These are phyloP conservation scores for Aphanomyces cochlioides DNA, from an alignment of 352 stramenopile species.

Conservation along the genomic window DNA sequence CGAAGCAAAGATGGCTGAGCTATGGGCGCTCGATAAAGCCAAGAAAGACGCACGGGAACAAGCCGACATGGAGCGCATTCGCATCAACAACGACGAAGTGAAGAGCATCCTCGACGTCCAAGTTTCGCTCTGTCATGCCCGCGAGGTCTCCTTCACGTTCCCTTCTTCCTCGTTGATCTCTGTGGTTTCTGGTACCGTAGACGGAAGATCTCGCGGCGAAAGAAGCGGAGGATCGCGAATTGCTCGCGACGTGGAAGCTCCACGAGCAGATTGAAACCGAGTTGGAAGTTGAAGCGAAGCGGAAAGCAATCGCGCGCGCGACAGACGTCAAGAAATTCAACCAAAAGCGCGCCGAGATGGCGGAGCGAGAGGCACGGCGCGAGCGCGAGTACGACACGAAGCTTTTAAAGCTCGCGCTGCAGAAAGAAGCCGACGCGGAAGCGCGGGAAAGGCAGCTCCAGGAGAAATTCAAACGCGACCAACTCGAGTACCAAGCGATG, in stretches of 20 bases:
- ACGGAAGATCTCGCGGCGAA: constrained; percentile 43
- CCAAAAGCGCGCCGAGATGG: constrained; percentile 55
- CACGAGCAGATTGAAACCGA: constrained; percentile 61
- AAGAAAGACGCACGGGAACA: constrained; percentile 74
- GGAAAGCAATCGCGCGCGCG: constrained; percentile 61
- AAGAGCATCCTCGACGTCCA: constrained; percentile 74
- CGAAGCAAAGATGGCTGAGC: constrained; percentile 57
- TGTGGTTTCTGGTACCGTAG: neutral
- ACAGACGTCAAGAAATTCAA: constrained; percentile 76
- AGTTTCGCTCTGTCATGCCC: constrained; percentile 19
- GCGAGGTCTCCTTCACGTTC: neutral
- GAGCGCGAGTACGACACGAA: constrained; percentile 63
- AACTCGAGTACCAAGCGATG: constrained; percentile 73
- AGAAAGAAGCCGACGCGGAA: constrained; percentile 57
- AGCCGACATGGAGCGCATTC: constrained; percentile 43
- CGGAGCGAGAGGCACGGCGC: constrained; percentile 40
- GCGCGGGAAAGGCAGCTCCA: constrained; percentile 57
- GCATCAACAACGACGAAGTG: constrained; percentile 63
- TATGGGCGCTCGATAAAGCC: constrained; percentile 66
- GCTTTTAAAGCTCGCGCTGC: constrained; percentile 54
- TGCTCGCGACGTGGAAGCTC: constrained; percentile 58
- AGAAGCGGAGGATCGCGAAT: constrained; percentile 45
- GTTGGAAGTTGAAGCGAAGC: constrained; percentile 45
- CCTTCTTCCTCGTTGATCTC: neutral
- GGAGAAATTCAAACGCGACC: constrained; percentile 60